phyloP scores from a whole-genome alignment of 345 rosid genomes.

The Linum trigynum region DNA sequence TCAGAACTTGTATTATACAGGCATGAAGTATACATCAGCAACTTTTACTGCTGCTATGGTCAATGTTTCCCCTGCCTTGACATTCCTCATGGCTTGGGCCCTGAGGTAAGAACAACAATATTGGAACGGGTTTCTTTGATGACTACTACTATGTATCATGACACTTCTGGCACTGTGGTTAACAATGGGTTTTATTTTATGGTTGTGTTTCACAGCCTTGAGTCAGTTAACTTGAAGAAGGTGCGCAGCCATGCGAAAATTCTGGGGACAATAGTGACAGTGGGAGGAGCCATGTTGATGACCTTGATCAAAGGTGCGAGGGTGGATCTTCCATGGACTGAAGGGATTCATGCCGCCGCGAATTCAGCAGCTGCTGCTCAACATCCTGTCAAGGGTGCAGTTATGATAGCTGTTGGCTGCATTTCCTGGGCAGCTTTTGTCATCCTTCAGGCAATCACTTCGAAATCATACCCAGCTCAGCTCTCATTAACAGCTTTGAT shows the following conservation, averaged over 20 bases:
- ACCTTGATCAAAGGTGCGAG: conserved; percentile 54
- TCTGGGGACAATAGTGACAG: conserved; percentile 66
- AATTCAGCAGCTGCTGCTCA: conserved; percentile 14
- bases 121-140: no score
- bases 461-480: conserved; percentile 55
- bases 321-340: conserved; percentile 65
- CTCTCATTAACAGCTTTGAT: conserved; percentile 54
- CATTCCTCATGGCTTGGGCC: conserved; percentile 81
- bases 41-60: conserved; percentile 74
- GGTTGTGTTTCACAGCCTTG: conserved; percentile 37
- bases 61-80: conserved; percentile 77
- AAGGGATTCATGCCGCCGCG: conserved; percentile 20
- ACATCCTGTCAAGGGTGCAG: conserved; percentile 55
- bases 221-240: conserved; percentile 47
- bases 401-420: conserved; percentile 41
- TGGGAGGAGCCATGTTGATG: conserved; percentile 93
- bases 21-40: conserved; percentile 83
- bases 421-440: conserved; percentile 50
- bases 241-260: conserved; percentile 72
- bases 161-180: no score
- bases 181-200: no score
- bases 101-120: conserved; percentile 32
- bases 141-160: background rate
- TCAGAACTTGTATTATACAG: conserved; percentile 62
- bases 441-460: conserved; percentile 57